phyloP scores from a whole-genome alignment of 2,329 filamentous ascomycete genomes.

The Phyllosticta capitalensis region DNA sequence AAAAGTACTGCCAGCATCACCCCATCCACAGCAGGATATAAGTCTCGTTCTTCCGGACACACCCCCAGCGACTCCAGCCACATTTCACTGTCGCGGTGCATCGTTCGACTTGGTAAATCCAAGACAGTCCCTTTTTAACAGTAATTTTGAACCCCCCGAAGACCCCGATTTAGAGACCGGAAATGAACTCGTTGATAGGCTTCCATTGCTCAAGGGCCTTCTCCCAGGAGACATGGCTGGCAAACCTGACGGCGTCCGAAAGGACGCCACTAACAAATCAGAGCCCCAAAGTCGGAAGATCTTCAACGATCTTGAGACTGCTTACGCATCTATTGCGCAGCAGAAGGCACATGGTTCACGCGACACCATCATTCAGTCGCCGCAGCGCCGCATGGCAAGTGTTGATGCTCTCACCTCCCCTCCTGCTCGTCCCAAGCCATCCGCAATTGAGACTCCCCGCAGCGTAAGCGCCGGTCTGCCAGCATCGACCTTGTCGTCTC shows the following conservation, averaged over 20 bases:
- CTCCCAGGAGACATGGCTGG: constrained; percentile 14
- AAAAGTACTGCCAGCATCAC: not conserved
- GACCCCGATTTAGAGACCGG: constrained; percentile 22
- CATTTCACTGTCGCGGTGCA: constrained; percentile 29
- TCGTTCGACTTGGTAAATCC: constrained; percentile 33
- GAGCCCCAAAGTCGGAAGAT: not conserved
- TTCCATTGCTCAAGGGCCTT: constrained; percentile 18
- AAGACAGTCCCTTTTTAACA: constrained; percentile 25
- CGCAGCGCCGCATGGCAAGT: not conserved
- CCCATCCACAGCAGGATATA: not conserved
- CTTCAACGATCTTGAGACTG: constrained; percentile 8
- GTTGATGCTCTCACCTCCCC: not conserved
- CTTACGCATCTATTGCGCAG: constrained; percentile 5
- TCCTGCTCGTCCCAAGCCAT: not conserved
- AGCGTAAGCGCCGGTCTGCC: not conserved
- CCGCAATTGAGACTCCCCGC: not conserved
- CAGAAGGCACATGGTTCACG: not conserved
- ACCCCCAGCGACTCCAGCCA: constrained; percentile 28
- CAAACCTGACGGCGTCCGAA: constrained; percentile 10
- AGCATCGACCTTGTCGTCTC: not conserved
- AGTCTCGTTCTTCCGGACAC: constrained; percentile 19
- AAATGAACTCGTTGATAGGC: constrained; percentile 22
- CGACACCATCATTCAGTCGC: not conserved
- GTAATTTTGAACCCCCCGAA: constrained; percentile 28
- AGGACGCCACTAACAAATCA: not conserved